Evolutionary conservation across 345 rosid species (phyloP).

Genomic region (Ceriops zippeliana): DNA sequence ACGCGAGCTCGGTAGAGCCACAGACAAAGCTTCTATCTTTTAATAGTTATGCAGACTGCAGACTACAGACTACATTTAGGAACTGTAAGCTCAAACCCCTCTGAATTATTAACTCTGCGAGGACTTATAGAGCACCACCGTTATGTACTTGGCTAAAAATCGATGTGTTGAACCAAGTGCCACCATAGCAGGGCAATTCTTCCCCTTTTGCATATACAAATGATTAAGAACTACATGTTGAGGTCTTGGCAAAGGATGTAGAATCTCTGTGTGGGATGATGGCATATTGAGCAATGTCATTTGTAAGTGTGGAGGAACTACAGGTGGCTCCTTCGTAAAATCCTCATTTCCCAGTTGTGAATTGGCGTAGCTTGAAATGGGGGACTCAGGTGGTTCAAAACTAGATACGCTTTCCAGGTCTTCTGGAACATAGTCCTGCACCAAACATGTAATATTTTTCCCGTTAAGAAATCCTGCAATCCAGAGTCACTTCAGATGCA

Average conservation of each 20-base stretch:
- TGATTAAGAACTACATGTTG: constrained; percentile 94
- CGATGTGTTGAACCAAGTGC: constrained; percentile 92
- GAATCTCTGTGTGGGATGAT: constrained; percentile 61
- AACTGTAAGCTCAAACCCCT: too few relatives aligned
- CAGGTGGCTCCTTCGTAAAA: constrained; percentile 86
- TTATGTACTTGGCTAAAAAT: constrained; percentile 76
- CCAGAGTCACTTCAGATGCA: background rate
- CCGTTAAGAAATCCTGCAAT: background rate
- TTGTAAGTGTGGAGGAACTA: constrained; percentile 86
- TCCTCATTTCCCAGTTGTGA: constrained; percentile 70
- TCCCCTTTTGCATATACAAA: constrained; percentile 91
- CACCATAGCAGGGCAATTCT: constrained; percentile 69
- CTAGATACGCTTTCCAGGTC: constrained; percentile 82
- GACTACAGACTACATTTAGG: background rate
- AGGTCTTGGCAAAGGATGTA: constrained; percentile 72
- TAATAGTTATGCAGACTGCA: background rate
- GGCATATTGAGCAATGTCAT: constrained; percentile 79
- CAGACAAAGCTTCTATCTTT: background rate
- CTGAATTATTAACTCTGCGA: constrained; percentile 22
- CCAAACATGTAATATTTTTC: constrained; percentile 10
- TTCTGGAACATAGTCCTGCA: constrained; percentile 93
- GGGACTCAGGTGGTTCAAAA: constrained; percentile 87
- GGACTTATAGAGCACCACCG: constrained; percentile 76
- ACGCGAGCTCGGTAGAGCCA: constrained; percentile 6
- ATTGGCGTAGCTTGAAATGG: constrained; percentile 72